A percentile compares a stretch with the other conserved stretches of the same genome.
Conservation (phyloP, 257 asterid species). For the Solanum chiquidenum region DNA sequence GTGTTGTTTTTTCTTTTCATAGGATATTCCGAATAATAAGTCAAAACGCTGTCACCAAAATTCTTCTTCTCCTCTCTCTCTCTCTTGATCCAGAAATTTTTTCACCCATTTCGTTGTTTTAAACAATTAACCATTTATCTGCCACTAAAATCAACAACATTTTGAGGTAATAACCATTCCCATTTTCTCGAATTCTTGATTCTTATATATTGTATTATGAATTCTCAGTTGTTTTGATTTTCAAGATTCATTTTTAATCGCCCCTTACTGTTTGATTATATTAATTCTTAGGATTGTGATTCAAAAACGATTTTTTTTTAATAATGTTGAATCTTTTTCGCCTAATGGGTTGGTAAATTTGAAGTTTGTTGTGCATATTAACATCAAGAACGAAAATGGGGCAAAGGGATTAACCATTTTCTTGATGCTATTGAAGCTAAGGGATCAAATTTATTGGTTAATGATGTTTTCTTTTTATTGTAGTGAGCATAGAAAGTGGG, state of each 20-base stretch:
- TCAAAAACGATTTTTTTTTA: background rate
- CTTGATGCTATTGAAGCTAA: background rate
- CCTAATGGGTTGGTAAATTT: background rate
- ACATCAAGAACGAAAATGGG: background rate
- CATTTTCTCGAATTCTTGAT: background rate
- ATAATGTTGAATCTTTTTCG: background rate
- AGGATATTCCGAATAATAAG: background rate
- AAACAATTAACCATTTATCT: background rate
- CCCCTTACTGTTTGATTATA: background rate
- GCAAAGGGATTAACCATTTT: background rate
- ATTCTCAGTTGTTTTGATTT: background rate
- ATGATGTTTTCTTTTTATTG: conserved; percentile 25
- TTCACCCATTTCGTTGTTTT: background rate
- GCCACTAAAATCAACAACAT: background rate
- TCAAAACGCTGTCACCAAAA: background rate
- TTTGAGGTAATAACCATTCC: background rate
- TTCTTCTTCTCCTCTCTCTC: background rate
- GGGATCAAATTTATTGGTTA: background rate
- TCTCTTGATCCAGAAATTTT: background rate
- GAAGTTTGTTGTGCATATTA: background rate
- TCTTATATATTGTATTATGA: background rate
- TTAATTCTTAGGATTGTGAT: background rate
- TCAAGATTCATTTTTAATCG: background rate
- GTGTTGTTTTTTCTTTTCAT: background rate
- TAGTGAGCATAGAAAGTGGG: conserved; percentile 18